These are phyloP conservation scores for Zygosaccharomyces siamensis DNA, from an alignment of 805 yeast genomes.

Conservation along the genomic window DNA sequence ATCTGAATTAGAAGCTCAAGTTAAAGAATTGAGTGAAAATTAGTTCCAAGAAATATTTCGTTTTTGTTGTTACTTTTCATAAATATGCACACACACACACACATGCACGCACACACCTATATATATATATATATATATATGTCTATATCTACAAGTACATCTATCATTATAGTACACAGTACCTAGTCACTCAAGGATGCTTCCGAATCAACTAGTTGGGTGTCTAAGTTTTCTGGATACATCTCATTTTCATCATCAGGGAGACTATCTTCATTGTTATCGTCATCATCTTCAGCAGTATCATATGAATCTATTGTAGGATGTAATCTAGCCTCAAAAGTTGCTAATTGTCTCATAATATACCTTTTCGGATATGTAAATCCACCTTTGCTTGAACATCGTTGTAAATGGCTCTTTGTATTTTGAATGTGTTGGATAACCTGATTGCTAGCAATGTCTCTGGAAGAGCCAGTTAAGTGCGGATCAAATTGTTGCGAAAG, in stretches of 20 bases:
- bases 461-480: constrained; percentile 13
- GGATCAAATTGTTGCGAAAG: constrained; percentile 17
- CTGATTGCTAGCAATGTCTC: constrained; percentile 23
- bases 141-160: background rate
- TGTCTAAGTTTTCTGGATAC: constrained; percentile 8
- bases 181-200: background rate
- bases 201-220: constrained; percentile 9
- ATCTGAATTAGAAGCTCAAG: constrained; percentile 20
- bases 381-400: constrained; percentile 17
- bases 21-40: constrained; percentile 10
- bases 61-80: background rate
- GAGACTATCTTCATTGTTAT: background rate
- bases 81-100: too few species aligned
- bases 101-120: too few species aligned
- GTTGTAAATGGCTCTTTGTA: constrained; percentile 19
- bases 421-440: constrained; percentile 22
- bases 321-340: constrained; percentile 22
- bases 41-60: background rate
- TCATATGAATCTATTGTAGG: constrained; percentile 4
- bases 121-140: too few species aligned
- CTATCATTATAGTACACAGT: background rate
- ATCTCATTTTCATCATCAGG: background rate
- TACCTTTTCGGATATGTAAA: constrained; percentile 20
- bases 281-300: constrained; percentile 1
- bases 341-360: constrained; percentile 23